phyloP scores from a whole-genome alignment of 2,329 filamentous ascomycete species.

The Fusarium verrucosum region DNA sequence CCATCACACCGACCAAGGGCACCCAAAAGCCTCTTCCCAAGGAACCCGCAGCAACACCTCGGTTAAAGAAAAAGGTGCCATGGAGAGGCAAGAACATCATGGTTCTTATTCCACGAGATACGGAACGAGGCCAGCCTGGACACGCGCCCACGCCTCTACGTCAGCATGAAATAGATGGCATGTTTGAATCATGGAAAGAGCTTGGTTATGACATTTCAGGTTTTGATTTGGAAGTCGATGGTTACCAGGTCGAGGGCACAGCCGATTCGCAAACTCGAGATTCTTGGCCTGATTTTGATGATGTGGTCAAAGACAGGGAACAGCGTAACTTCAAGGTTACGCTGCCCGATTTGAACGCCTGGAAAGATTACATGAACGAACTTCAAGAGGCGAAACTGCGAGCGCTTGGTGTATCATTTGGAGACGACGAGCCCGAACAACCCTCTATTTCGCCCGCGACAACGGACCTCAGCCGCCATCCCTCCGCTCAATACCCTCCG shows the following conservation, averaged over 20 bases:
- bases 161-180: constrained; percentile 65
- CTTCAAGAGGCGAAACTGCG: constrained; percentile 91
- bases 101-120: constrained; percentile 74
- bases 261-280: constrained; percentile 70
- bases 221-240: constrained; percentile 70
- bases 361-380: constrained; percentile 81
- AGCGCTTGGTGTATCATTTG: constrained; percentile 86
- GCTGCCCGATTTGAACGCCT: constrained; percentile 74
- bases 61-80: constrained; percentile 74
- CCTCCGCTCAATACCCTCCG: constrained; percentile 77
- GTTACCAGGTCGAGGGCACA: constrained; percentile 49
- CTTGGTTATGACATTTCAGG: constrained; percentile 74
- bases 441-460: constrained; percentile 73
- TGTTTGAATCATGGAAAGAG: constrained; percentile 73
- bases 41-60: constrained; percentile 59
- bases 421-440: constrained; percentile 74
- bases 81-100: constrained; percentile 81
- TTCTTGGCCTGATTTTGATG: constrained; percentile 71
- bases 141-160: constrained; percentile 64
- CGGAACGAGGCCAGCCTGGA: constrained; percentile 68
- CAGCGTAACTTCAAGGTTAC: constrained; percentile 67
- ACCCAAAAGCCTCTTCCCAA: constrained; percentile 51
- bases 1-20: constrained; percentile 50
- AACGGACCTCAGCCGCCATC: constrained; percentile 70
- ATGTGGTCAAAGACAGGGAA: constrained; percentile 65